Evolutionary conservation across 768 basidiomycete genomes (phyloP).

Genomic region (Hypsizygus marmoreus): DNA sequence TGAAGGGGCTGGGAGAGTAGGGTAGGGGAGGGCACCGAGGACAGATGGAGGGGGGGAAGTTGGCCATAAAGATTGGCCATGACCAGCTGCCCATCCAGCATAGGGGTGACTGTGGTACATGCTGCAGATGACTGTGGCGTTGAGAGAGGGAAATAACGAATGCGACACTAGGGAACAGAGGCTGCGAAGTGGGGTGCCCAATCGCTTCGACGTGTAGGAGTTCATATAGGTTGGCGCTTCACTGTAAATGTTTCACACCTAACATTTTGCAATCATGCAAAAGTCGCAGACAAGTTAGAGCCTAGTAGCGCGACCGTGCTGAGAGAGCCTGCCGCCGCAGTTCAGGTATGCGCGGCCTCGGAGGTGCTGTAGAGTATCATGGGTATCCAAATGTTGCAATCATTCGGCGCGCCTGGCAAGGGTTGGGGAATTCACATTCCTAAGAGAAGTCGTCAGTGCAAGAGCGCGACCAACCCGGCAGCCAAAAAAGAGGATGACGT

Average conservation of each 20-base stretch:
- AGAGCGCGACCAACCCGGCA: no score
- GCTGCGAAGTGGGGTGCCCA: not conserved
- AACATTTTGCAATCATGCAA: no score
- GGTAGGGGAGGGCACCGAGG: conserved; percentile 66
- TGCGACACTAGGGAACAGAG: not conserved
- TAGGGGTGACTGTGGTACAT: conserved; percentile 42
- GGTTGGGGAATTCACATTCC: no score
- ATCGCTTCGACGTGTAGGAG: not conserved
- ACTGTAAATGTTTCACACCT: no score
- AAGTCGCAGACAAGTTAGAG: not conserved
- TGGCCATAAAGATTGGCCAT: conserved; percentile 26
- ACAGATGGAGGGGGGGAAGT: conserved; percentile 47
- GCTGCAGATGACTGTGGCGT: not conserved
- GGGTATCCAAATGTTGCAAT: no score
- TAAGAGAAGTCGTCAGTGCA: no score
- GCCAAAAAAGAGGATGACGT: no score
- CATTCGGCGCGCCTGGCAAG: no score
- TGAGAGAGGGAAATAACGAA: not conserved
- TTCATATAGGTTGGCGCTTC: conserved; percentile 7
- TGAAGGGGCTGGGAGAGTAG: conserved; percentile 32
- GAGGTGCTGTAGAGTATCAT: no score
- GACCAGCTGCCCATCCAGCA: conserved; percentile 34
- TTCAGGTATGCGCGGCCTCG: no score
- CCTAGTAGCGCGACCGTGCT: no score
- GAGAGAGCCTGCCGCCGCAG: no score